phyloP scores from a whole-genome alignment of 192 early-diverging fungal genomes.

The Rhizophlyctis rosea region DNA sequence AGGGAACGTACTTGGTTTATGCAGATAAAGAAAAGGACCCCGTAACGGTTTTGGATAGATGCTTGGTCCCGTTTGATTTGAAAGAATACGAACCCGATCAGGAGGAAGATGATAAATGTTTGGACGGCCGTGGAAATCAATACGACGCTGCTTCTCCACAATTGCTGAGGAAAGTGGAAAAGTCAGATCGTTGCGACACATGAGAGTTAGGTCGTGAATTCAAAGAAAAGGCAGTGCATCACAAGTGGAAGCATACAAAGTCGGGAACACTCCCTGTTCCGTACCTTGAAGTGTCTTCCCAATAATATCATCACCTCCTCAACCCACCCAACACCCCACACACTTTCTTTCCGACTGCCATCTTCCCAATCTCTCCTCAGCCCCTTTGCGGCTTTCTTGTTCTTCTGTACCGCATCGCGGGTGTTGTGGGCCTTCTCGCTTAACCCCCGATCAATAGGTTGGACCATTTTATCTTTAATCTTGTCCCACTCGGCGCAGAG shows the following conservation, averaged over 20 bases:
- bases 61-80: conserved; percentile 43
- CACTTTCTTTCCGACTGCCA: neutral
- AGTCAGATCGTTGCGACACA: too few species aligned
- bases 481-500: conserved; percentile 9
- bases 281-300: conserved; percentile 19
- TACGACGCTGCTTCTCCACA: conserved; percentile 2
- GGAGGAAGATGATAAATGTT: conserved; percentile 39
- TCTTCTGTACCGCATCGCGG: conserved; percentile 6
- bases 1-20: conserved; percentile 34
- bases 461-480: conserved; percentile 1
- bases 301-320: conserved; percentile 7
- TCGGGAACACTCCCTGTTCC: conserved; percentile 13
- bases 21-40: conserved; percentile 60
- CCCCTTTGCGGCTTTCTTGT: conserved; percentile 2
- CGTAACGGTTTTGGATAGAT: conserved; percentile 60
- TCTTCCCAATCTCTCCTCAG: conserved; percentile 2
- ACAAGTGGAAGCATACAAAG: conserved; percentile 22
- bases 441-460: conserved; percentile 9
- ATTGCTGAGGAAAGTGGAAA: conserved; percentile 1
- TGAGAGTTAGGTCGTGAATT: too few species aligned
- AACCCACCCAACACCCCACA: conserved; percentile 9
- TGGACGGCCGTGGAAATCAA: conserved; percentile 11
- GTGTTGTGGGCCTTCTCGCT: neutral
- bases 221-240: neutral
- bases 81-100: conserved; percentile 60